Conservation (phyloP, 805 yeast species). For the Wickerhamiella parazyma region DNA sequence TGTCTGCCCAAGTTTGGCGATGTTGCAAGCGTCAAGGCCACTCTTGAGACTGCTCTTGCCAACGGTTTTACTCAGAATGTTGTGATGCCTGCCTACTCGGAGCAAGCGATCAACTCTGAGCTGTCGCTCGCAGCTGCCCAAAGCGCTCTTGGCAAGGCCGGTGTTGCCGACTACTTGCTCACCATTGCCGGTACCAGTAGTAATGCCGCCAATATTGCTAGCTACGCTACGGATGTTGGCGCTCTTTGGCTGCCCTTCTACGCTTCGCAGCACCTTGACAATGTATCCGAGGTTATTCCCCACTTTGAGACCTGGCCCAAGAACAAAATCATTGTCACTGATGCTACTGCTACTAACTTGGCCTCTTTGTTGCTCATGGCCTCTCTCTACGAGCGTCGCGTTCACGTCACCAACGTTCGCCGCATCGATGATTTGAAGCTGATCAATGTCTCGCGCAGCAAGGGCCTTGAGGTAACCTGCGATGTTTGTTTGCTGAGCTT, state of each 20-base stretch:
- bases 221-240: conserved; percentile 53
- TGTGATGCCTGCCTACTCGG: conserved; percentile 55
- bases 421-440: conserved; percentile 69
- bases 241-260: conserved; percentile 72
- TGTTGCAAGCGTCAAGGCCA: conserved; percentile 42
- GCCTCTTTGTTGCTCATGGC: conserved; percentile 89
- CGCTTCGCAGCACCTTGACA: conserved; percentile 35
- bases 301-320: conserved; percentile 79
- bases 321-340: conserved; percentile 74
- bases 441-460: conserved; percentile 72
- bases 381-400: conserved; percentile 67
- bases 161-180: conserved; percentile 68
- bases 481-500: conserved; percentile 74
- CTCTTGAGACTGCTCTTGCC: conserved; percentile 57
- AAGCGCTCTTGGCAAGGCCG: conserved; percentile 37
- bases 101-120: conserved; percentile 53
- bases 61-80: conserved; percentile 84
- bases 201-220: conserved; percentile 48
- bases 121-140: conserved; percentile 53
- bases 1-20: conserved; percentile 55
- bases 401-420: conserved; percentile 80
- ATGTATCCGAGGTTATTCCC: conserved; percentile 64
- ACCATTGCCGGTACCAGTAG: conserved; percentile 69
- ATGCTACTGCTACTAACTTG: conserved; percentile 79
- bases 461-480: conserved; percentile 71